A percentile compares a stretch with the other conserved stretches of the same genome.
These are phyloP conservation scores for Penicillium sp. DNA, from an alignment of 2,329 filamentous ascomycete genomes.

Conservation along the genomic window DNA sequence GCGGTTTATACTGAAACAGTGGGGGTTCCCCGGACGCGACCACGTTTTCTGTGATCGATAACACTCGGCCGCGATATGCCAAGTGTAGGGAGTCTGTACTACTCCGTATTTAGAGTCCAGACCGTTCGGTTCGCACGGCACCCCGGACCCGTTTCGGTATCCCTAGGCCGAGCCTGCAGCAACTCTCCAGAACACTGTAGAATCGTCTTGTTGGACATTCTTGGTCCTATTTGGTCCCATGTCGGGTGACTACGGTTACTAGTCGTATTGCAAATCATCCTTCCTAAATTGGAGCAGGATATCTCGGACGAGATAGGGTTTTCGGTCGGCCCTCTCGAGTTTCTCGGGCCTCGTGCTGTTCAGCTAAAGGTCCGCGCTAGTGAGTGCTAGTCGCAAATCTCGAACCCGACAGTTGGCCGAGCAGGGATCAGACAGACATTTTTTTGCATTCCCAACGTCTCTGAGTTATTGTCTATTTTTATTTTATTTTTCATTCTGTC, in stretches of 20 bases:
- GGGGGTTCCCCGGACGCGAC: conserved; percentile 17
- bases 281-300: background rate
- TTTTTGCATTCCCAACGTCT: background rate
- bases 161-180: conserved; percentile 1
- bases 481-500: too few relatives aligned
- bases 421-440: background rate
- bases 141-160: conserved; percentile 15
- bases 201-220: background rate
- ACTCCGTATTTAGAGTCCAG: conserved; percentile 6
- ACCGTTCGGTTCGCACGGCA: conserved; percentile 18
- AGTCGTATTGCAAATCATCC: background rate
- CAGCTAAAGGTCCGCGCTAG: background rate
- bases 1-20: background rate
- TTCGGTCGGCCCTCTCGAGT: conserved; percentile 5
- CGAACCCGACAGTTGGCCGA: background rate
- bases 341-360: background rate
- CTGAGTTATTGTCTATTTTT: too few relatives aligned
- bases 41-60: conserved; percentile 12
- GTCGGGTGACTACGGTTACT: background rate
- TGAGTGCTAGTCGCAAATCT: background rate
- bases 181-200: background rate
- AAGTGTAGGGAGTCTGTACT: background rate
- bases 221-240: background rate
- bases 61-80: background rate
- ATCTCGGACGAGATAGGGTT: background rate